Evolutionary conservation across 345 rosid genomes (phyloP).

Genomic region (Lumnitzera littorea): DNA sequence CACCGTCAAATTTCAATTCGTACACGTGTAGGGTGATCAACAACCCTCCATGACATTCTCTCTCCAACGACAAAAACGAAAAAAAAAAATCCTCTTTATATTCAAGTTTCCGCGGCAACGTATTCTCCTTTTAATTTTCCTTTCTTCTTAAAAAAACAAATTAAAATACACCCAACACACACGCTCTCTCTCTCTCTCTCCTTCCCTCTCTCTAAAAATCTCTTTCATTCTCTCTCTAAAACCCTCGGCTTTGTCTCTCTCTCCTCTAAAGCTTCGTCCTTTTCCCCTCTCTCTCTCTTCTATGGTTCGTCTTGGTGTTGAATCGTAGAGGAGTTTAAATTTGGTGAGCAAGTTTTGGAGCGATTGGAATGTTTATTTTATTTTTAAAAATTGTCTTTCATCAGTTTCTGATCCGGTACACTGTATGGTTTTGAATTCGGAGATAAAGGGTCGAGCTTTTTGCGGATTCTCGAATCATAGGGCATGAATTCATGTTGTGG

Average conservation of each 20-base stretch:
- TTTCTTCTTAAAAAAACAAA: neutral
- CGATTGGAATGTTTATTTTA: too few species aligned
- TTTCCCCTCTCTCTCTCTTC: neutral
- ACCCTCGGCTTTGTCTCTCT: slow-evolving; percentile 1
- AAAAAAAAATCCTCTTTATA: slow-evolving; percentile 18
- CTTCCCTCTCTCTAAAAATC: slow-evolving; percentile 18
- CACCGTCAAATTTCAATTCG: too few species aligned
- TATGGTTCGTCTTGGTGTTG: neutral
- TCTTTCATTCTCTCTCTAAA: slow-evolving; percentile 15
- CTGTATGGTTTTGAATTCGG: too few species aligned
- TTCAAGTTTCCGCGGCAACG: slow-evolving; percentile 95
- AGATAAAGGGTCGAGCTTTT: neutral
- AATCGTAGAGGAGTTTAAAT: too few species aligned
- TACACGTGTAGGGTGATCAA: too few species aligned
- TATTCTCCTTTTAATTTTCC: slow-evolving; percentile 1
- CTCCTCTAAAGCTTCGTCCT: neutral
- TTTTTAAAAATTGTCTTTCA: too few species aligned
- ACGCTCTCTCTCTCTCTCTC: slow-evolving; percentile 18
- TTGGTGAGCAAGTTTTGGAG: too few species aligned
- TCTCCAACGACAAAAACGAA: too few species aligned
- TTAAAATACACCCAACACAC: neutral
- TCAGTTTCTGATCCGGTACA: too few species aligned
- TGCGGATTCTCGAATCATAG: neutral
- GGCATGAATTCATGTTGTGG: neutral
- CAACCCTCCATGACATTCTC: too few species aligned